A percentile compares a stretch with the other conserved stretches of the same genome.
phyloP scores from a whole-genome alignment of 768 basidiomycete species.

The Nidula microcarpa region DNA sequence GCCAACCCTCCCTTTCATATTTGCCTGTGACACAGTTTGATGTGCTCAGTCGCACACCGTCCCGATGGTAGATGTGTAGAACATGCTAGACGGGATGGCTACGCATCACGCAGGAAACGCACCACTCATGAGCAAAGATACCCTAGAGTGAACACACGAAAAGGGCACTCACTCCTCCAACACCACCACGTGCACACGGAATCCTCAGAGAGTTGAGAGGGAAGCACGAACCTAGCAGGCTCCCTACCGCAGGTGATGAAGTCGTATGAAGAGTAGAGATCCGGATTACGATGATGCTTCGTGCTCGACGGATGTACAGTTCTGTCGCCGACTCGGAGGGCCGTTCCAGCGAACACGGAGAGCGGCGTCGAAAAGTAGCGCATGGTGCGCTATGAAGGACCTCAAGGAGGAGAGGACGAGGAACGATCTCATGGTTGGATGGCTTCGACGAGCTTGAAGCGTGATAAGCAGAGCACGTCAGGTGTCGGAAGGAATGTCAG shows the following conservation, averaged over 20 bases:
- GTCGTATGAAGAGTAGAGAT: conserved; percentile 35
- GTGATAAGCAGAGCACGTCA: no score
- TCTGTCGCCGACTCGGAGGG: no score
- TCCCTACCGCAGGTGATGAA: conserved; percentile 41
- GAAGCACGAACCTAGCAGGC: conserved; percentile 24
- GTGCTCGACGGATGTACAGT: neutral
- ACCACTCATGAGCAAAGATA: no score
- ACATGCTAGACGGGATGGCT: conserved; percentile 46
- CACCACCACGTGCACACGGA: conserved; percentile 29
- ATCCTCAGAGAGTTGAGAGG: conserved; percentile 30
- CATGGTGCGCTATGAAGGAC: no score
- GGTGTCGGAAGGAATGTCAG: no score
- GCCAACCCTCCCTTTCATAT: conserved; percentile 44
- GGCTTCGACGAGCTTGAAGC: no score
- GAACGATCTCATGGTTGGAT: no score
- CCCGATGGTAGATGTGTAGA: conserved; percentile 40
- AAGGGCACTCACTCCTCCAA: conserved; percentile 19
- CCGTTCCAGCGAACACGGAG: no score
- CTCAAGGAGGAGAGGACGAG: no score
- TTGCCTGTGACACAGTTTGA: conserved; percentile 36
- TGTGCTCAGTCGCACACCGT: conserved; percentile 50
- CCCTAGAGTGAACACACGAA: neutral
- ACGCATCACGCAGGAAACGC: neutral
- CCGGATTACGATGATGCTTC: neutral
- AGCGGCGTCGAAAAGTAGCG: no score